Base-by-base conservation (phyloP, 169 alveolate species). In the Cyclospora cayetanensis region DNA sequence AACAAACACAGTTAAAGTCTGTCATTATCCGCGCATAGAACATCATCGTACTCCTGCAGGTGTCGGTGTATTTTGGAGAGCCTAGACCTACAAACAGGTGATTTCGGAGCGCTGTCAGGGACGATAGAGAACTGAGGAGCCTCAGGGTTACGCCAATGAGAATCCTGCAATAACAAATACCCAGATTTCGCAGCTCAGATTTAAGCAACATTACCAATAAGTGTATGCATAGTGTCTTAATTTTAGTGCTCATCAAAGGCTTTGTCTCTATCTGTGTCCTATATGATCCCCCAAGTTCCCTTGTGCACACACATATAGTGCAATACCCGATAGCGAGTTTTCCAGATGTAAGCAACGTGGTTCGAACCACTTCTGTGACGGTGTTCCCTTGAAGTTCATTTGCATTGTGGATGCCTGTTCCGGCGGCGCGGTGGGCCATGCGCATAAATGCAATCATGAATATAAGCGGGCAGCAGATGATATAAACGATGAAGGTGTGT, bases 81-180 rank as follows among this genome's bases (percentile, higher is more conserved):
- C 39, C 37, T 27, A 22, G 9, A 52, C 89, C 34, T 80, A 80
- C 89, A 22, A 80, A 80, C 15, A 80, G 89, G 35, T 52, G 74
- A 1, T 52, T 63, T 50, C 89, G 89, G 34, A 80, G 89, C 20
- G 43, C 74, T 31, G 52, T 80, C 50, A 80, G 55, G 11, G 89
- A 80, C 27, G 52, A 29, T n/a, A 80, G 74, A 34, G 89, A 80
- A 42, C 70, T 31, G 39, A 80, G n/a, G 37, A 50, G 89, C 12
- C 43, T 80, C 7, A 80, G n/a, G 41, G 89, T 80, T 53, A 80
- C 72, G 39, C 89, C 89, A 35, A 27, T 80, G 55, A 80, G 89
- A 31, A 80, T 52, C 89, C 89, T 80, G 72, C 65, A 65, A 29
- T 2, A 41, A 80, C 87, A 43, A 41, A 74, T 39, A 31, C 34